Evolutionary conservation across 1,284 basidiomycete genomes (phyloP), one percentile per base, ranked within the genome.

Genomic region (Sporisorium reilianum): DNA sequence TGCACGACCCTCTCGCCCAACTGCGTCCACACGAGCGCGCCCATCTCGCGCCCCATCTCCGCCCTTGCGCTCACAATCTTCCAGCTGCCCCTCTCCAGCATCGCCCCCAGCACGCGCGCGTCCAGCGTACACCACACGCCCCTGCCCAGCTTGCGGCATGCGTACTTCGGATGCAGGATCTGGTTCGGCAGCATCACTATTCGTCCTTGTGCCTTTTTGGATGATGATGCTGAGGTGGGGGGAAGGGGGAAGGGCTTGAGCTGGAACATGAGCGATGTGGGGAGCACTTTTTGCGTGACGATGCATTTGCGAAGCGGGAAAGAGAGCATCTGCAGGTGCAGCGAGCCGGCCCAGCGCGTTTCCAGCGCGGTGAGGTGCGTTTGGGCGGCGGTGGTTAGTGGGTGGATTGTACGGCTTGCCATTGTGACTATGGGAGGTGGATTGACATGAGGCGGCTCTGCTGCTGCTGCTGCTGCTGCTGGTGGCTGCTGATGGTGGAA

Each of bases 271-370:
- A 76, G 63, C 2, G 57, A 36, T 1, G 64, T 59, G 3, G 71
- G 71, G 1, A 68, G 34, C 8, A 58, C n/a, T 25, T 65, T 68
- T 32, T 34, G 25, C 14, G 71, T 64, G 2, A 68, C 71, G 51
- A 61, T 42, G 54, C 71, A 74, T n/a, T 64, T 67, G n/a, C 71
- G 64, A 0, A 74, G 46, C 0, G 71, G 71, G 0, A 32, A 3
- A 2, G 61, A 20, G 12, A 74, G 71, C 65, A 74, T 64, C 8
- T n/a, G 9, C 7, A 74, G 57, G 41, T 64, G 54, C 2, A 68
- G 3, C 6, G 71, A 74, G 25, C 54, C 54, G 2, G 42, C 28
- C 71, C 71, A 74, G 10, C n/a, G 51, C 5, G 38, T 11, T 45
- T 68, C 57, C 30, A 68, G 50, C 0, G 44, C 2, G n/a, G 57